These are phyloP conservation scores for Rhizopus arrhizus DNA, from an alignment of 371 early-diverging fungal genomes.

Conservation along the genomic window DNA sequence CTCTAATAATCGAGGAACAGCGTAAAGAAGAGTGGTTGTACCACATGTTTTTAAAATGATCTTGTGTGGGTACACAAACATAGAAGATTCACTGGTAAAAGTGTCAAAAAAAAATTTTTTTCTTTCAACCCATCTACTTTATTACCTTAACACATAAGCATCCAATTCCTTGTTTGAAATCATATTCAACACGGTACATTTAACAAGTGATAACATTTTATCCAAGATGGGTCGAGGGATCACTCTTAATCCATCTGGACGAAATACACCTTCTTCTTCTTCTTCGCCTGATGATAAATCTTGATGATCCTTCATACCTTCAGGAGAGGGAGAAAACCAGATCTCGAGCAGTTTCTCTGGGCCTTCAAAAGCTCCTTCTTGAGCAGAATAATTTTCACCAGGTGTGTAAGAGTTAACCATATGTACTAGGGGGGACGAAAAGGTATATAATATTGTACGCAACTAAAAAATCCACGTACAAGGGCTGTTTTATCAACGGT, in stretches of 20 bases:
- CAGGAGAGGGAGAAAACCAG: slow-evolving; percentile 77
- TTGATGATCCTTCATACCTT: slow-evolving; percentile 34
- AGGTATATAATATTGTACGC: slow-evolving; percentile 24
- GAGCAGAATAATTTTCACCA: slow-evolving; percentile 46
- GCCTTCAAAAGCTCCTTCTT: slow-evolving; percentile 78
- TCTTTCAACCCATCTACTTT: not conserved
- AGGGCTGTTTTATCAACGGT: slow-evolving; percentile 18
- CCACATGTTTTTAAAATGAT: slow-evolving; percentile 97
- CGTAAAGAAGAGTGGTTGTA: slow-evolving; percentile 88
- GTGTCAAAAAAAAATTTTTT: slow-evolving; percentile 17
- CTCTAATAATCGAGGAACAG: slow-evolving; percentile 81
- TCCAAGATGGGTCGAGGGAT: slow-evolving; percentile 83
- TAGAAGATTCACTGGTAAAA: slow-evolving; percentile 80
- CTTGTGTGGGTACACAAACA: slow-evolving; percentile 95
- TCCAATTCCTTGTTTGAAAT: slow-evolving; percentile 79
- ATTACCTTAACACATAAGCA: slow-evolving; percentile 86
- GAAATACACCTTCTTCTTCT: no score
- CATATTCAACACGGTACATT: slow-evolving; percentile 87
- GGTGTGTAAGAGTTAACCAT: slow-evolving; percentile 21
- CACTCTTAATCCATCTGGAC: slow-evolving; percentile 66
- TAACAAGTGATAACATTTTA: slow-evolving; percentile 87
- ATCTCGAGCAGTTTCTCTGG: slow-evolving; percentile 97
- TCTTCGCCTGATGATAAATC: slow-evolving; percentile 20
- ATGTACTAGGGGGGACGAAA: slow-evolving; percentile 30
- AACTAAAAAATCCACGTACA: slow-evolving; percentile 20